Conservation (phyloP, 2,329 filamentous ascomycete genomes). For the Coccinonectria pachysandricola region DNA sequence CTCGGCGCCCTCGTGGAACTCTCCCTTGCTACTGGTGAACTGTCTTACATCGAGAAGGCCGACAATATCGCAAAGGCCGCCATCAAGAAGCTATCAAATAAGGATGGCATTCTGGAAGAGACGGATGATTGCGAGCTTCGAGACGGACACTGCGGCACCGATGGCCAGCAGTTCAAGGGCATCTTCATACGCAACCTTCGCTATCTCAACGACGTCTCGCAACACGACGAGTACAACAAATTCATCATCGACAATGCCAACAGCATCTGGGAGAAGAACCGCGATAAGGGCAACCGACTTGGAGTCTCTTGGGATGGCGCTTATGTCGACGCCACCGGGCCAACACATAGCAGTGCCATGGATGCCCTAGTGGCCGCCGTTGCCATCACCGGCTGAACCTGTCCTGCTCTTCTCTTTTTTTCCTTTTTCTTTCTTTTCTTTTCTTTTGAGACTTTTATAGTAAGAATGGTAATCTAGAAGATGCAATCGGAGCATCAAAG, state of each 20-base stretch:
- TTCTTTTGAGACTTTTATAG: no score
- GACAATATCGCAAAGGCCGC: constrained; percentile 41
- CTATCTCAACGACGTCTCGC: constrained; percentile 42
- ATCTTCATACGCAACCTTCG: constrained; percentile 57
- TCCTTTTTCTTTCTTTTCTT: no score
- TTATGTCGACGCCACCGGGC: constrained; percentile 38
- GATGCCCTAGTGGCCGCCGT: constrained; percentile 57
- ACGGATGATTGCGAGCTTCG: constrained; percentile 25
- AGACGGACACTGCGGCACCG: constrained; percentile 29
- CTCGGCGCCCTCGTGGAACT: constrained; percentile 46
- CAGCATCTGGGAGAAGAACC: constrained; percentile 52
- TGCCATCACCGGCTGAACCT: constrained; percentile 24
- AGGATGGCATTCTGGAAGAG: constrained; percentile 35
- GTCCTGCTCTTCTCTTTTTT: no score
- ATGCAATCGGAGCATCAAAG: no score
- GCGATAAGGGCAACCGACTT: constrained; percentile 39
- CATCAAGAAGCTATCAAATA: constrained; percentile 33
- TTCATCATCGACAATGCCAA: constrained; percentile 54
- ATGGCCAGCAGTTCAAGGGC: constrained; percentile 61
- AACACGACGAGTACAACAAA: constrained; percentile 36
- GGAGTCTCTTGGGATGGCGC: constrained; percentile 59
- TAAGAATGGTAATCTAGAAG: no score
- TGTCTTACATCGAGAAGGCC: constrained; percentile 31
- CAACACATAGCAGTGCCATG: constrained; percentile 54
- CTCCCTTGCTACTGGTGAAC: constrained; percentile 32